Conservation (phyloP, 495 filamentous ascomycete species). For the Aspergillus conjunctus region DNA sequence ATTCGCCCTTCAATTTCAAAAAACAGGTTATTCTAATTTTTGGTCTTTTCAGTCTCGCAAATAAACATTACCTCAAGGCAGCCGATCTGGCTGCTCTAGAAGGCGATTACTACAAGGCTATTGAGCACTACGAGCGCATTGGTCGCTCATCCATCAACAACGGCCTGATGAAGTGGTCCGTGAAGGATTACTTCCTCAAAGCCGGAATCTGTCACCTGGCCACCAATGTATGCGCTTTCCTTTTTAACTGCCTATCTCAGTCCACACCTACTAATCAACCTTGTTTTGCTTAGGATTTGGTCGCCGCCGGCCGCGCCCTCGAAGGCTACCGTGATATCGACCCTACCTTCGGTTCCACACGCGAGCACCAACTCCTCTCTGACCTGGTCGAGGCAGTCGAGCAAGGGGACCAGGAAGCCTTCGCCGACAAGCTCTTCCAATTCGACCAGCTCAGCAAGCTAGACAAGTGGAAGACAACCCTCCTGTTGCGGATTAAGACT, state of each 20-base stretch:
- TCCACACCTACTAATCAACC: constrained; percentile 1
- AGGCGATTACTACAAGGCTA: constrained; percentile 76
- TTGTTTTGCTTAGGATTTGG: constrained; percentile 55
- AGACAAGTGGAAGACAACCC: constrained; percentile 93
- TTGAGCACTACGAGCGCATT: constrained; percentile 79
- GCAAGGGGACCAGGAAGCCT: constrained; percentile 72
- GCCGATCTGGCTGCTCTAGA: constrained; percentile 84
- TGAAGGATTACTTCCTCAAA: constrained; percentile 93
- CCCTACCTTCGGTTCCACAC: constrained; percentile 67
- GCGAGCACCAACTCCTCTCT: constrained; percentile 76
- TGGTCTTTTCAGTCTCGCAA: constrained; percentile 63
- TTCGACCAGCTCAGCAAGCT: constrained; percentile 88
- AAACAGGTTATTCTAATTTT: constrained; percentile 6
- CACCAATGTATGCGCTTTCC: constrained; percentile 50
- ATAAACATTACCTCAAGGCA: constrained; percentile 86
- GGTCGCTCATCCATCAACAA: constrained; percentile 71
- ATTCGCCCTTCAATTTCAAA: neutral
- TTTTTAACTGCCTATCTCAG: neutral
- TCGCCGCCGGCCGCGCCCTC: constrained; percentile 73
- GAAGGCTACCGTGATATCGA: constrained; percentile 83
- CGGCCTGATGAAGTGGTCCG: constrained; percentile 83
- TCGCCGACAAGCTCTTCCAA: constrained; percentile 81
- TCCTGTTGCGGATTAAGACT: constrained; percentile 80
- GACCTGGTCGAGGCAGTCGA: constrained; percentile 75
- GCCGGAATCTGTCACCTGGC: constrained; percentile 83